Evolutionary conservation across 2,329 filamentous ascomycete species (phyloP).

Genomic region (Lecanicillium sp.): DNA sequence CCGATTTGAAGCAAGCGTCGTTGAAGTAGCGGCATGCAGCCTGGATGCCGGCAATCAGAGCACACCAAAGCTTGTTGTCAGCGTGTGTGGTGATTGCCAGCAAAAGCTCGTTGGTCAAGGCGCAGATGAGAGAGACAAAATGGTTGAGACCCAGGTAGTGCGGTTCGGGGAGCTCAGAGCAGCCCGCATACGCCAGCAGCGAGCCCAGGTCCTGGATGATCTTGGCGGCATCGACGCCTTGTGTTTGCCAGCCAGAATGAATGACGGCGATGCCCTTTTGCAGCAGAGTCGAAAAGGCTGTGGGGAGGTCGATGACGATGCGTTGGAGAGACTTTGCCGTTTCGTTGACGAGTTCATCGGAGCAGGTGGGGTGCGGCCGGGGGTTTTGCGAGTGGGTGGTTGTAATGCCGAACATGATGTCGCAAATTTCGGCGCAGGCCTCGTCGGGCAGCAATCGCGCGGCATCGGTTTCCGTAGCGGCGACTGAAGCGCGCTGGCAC

Average conservation of each 20-base stretch:
- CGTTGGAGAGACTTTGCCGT: conserved; percentile 35
- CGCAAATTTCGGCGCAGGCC: conserved; percentile 34
- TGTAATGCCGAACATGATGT: conserved; percentile 27
- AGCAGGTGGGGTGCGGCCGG: conserved; percentile 18
- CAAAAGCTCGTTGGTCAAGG: conserved; percentile 31
- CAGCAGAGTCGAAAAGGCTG: conserved; percentile 30
- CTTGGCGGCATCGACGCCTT: conserved; percentile 19
- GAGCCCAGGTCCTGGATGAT: conserved; percentile 33
- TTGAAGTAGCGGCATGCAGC: conserved; percentile 31
- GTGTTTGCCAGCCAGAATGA: conserved; percentile 19
- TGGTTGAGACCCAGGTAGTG: conserved; percentile 29
- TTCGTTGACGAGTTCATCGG: conserved; percentile 36
- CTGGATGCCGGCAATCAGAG: conserved; percentile 33
- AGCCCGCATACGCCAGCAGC: conserved; percentile 44
- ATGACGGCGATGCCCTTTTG: conserved; percentile 23
- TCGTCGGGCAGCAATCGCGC: conserved; percentile 29
- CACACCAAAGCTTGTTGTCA: conserved; percentile 30
- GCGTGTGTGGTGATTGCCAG: conserved; percentile 28
- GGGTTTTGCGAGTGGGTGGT: conserved; percentile 19
- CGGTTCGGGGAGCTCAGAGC: conserved; percentile 32
- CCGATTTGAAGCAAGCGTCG: conserved; percentile 32
- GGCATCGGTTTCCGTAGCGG: conserved; percentile 13
- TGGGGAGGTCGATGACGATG: conserved; percentile 29
- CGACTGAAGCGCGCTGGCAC: conserved; percentile 31
- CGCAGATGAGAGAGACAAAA: conserved; percentile 34